phyloP scores from a whole-genome alignment of 441 rosid genomes.

The Euphorbia schlechtendalii region DNA sequence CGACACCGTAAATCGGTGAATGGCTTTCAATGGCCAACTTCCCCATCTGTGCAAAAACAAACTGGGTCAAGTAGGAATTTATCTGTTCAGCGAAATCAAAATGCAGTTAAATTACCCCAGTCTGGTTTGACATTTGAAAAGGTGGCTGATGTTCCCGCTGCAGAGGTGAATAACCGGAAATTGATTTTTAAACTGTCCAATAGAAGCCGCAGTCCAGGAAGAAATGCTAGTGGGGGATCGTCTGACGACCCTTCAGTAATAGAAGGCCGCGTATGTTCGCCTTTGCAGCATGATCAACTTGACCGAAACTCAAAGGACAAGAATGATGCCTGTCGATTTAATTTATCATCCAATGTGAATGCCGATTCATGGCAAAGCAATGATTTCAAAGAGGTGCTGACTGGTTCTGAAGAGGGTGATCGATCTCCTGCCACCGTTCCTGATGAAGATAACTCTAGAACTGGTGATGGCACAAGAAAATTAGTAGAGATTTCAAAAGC shows the following conservation, averaged over 20 bases:
- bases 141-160: slow-evolving; percentile 37
- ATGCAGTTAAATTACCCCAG: slow-evolving; percentile 53
- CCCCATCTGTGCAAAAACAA: slow-evolving; percentile 36
- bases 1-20: slow-evolving; percentile 49
- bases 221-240: slow-evolving; percentile 59
- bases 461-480: slow-evolving; percentile 40
- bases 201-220: slow-evolving; percentile 69
- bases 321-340: slow-evolving; percentile 33
- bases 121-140: slow-evolving; percentile 48
- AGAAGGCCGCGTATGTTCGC: slow-evolving; percentile 61
- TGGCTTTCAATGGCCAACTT: slow-evolving; percentile 36
- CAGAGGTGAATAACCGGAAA: slow-evolving; percentile 55
- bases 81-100: slow-evolving; percentile 35
- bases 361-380: slow-evolving; percentile 55
- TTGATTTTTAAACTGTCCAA: slow-evolving; percentile 68
- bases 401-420: slow-evolving; percentile 48
- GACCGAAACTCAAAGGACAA: slow-evolving; percentile 50
- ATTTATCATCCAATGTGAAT: slow-evolving; percentile 36
- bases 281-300: slow-evolving; percentile 52
- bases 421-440: slow-evolving; percentile 42
- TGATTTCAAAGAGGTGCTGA: slow-evolving; percentile 46
- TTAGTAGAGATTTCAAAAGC: slow-evolving; percentile 35
- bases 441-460: slow-evolving; percentile 35
- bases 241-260: slow-evolving; percentile 51
- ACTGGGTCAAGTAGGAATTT: slow-evolving; percentile 39